Percentiles rank a stretch among this genome's conserved stretches.
phyloP scores from a whole-genome alignment of 169 alveolate species.

The Theileria sp. region DNA sequence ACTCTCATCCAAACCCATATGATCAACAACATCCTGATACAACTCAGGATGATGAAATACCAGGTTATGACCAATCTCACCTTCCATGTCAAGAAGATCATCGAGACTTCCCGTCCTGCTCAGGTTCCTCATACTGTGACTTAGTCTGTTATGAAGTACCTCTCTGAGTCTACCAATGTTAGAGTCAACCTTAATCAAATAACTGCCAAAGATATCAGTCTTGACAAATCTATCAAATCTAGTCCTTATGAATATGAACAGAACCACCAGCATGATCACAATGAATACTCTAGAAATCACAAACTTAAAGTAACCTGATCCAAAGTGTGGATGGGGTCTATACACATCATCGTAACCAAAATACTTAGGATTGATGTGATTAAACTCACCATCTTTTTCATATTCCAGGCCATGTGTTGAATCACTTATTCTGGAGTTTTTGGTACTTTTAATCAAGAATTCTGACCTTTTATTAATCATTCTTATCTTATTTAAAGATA shows the following conservation, averaged over 20 bases:
- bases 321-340: not conserved
- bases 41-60: not conserved
- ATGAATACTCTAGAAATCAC: not conserved
- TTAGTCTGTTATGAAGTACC: not conserved
- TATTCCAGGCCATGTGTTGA: not conserved
- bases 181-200: not conserved
- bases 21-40: not conserved
- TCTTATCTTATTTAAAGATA: too few relatives aligned
- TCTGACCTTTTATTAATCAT: not conserved
- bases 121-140: not conserved
- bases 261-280: not conserved
- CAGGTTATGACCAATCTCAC: not conserved
- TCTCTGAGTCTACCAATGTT: not conserved
- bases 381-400: not conserved
- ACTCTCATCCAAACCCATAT: too few relatives aligned
- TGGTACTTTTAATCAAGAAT: not conserved
- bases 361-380: not conserved
- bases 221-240: not conserved
- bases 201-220: not conserved
- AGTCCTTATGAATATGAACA: constrained; percentile 10
- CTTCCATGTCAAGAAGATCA: not conserved
- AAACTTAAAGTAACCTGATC: not conserved
- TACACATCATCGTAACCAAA: not conserved
- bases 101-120: not conserved
- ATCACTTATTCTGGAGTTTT: not conserved